Base-by-base conservation (phyloP, 1,284 basidiomycete species). In the Cutaneotrichosporon spelunceum region DNA sequence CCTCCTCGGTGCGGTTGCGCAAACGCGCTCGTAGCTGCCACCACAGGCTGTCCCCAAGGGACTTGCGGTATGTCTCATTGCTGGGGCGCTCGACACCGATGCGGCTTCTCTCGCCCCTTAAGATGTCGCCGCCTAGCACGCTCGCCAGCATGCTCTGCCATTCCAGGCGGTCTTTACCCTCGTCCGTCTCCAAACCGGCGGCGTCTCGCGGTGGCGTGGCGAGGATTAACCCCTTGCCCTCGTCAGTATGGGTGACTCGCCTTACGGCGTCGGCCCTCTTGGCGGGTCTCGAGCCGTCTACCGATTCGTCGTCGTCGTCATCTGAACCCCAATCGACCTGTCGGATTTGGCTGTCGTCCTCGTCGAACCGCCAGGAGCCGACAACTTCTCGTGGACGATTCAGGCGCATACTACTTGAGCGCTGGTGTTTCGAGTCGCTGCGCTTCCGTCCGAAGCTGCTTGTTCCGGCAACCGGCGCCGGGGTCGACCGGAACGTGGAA, bases 121-220 rank as follows among this genome's bases (percentile, higher is more conserved):
- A 84, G 7, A 98, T 93, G 72, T 97, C 93, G 16, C 94, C 93
- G 42, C 87, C 86, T 33, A 98, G 83, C 24, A 97, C 93, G 42
- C 92, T 94, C 10, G 90, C 86, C 44, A 97, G 84, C 87, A 96
- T 90, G 42, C 88, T 89, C 77, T 94, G 91, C 93, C 93, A 97
- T 78, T 94, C 93, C 52, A 94, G 80, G 29, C 93, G 84, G 69
- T 93, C 90, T 64, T 85, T 83, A 68, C 91, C 88, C 70, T 89
- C 87, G 49, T 84, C 68, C 11, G 71, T 67, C 27, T 70, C 69
- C 3, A 67, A 62, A 2, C 56, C 60, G 1, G 63, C 61, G 1
- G 63, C 36, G 29, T 67, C 62, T 9, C 60, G 58, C 14, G 66
- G 62, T 11, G 66, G 64, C 29, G 62, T 60, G 5, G 62, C 53